Evolutionary conservation across 192 early-diverging fungal genomes (phyloP).

Genomic region (Gamsiella multidivaricata): DNA sequence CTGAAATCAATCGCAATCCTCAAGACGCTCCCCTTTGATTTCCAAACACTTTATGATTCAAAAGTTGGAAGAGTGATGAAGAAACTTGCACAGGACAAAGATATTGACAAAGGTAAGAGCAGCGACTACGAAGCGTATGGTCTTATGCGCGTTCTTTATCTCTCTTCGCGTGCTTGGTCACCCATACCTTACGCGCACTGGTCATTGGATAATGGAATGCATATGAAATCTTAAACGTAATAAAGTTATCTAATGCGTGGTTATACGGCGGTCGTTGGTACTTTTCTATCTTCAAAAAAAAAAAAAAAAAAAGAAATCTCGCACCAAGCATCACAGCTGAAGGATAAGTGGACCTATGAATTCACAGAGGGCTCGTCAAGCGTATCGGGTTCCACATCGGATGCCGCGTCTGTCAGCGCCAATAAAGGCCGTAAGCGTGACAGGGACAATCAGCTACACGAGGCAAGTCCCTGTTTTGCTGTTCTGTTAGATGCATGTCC

Average conservation of each 20-base stretch:
- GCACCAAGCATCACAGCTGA: conserved; percentile 6
- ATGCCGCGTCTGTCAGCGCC: neutral
- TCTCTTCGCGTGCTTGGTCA: neutral
- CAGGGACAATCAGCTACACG: neutral
- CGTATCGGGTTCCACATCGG: neutral
- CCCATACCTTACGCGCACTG: neutral
- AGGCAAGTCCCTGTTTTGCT: no score
- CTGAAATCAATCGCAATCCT: conserved; percentile 19
- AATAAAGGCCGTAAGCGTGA: neutral
- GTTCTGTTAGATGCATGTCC: neutral
- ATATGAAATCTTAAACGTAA: conserved; percentile 2
- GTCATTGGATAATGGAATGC: neutral
- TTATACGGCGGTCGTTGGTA: neutral
- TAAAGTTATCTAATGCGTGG: neutral
- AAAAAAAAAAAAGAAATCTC: conserved; percentile 13
- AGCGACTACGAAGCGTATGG: neutral
- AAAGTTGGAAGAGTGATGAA: conserved; percentile 28
- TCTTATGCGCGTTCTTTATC: no score
- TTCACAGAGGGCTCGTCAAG: neutral
- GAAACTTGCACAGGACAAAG: conserved; percentile 17
- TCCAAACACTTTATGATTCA: conserved; percentile 16
- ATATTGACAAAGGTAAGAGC: conserved; percentile 21
- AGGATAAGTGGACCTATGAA: conserved; percentile 20
- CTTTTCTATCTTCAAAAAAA: conserved; percentile 14
- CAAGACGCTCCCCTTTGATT: conserved; percentile 25